Evolutionary conservation across 1,284 basidiomycete genomes (phyloP), one percentile per base, ranked within the genome.

Genomic region (Heliocybe sulcata): DNA sequence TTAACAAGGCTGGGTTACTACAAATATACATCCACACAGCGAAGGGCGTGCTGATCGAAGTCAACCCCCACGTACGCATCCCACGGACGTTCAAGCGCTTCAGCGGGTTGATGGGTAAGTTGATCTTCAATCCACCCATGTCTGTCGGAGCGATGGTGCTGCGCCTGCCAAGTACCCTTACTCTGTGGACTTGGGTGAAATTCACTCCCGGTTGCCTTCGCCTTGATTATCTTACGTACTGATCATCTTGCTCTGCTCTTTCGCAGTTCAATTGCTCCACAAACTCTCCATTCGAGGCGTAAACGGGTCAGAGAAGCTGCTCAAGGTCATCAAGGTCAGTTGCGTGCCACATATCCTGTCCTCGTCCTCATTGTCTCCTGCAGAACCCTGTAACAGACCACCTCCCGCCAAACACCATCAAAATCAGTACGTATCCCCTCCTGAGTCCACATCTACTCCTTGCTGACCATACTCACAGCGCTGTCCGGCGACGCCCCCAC

Each of bases 21-120:
- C 96, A 99, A 72, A 95, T 99, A 27, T 99, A 97, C 75, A 98
- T 99, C 59, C 96, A 98, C 75, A 99, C 96, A 6, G 91, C 94
- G 25, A 92, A 91, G 65, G 95, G 95, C 50, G 93, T 97, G 19
- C 82, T 99, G 51, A 99, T 99, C 69, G 97, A 99, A 73, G 94
- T 99, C 61, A 98, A 99, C 70, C 96, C 96, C 4, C 90, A 92
- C 70, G 94, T 99, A 26, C 83, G 96, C 59, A 99, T 99, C 65
- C 96, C 96, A 10, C 80, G 96, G 59, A 99, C 96, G 6, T 99
- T 99, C 74, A 99, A 99, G 76, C 86, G 96, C 6, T 99, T 99
- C 74, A 94, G 92, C 57, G 96, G 96, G 35, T 76, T 99, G 57
- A 99, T 99, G 97, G 93, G 94, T 94, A 66, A 63, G 90, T 69